These are phyloP conservation scores for Wilcoxina mikolae DNA, from an alignment of 495 filamentous ascomycete genomes.

Conservation along the genomic window DNA sequence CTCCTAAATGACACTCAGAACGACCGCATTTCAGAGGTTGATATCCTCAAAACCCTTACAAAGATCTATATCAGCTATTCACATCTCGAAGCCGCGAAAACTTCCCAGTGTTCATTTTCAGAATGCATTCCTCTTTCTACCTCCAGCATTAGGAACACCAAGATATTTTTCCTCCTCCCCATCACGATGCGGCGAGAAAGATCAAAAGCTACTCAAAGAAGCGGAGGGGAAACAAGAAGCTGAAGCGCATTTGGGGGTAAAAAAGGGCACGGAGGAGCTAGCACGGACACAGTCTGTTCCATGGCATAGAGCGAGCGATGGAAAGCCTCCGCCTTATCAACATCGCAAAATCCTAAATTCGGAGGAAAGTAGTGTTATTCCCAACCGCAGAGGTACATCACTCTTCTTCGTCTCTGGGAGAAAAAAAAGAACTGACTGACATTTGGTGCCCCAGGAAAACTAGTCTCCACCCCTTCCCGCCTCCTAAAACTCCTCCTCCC, in stretches of 20 bases:
- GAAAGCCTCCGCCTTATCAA: neutral
- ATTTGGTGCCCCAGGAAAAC: constrained; percentile 46
- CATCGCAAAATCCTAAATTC: neutral
- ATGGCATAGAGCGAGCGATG: neutral
- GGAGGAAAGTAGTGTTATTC: neutral
- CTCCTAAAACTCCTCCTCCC: constrained; percentile 83
- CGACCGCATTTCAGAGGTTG: neutral
- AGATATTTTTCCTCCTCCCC: neutral
- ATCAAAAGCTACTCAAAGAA: neutral
- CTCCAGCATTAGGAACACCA: neutral
- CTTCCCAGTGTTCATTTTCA: neutral
- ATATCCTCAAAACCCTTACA: neutral
- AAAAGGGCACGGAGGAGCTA: neutral
- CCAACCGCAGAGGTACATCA: neutral
- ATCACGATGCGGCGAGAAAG: neutral
- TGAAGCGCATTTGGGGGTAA: neutral
- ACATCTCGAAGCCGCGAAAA: neutral
- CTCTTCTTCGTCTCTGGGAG: constrained; percentile 32
- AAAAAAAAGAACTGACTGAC: constrained; percentile 39
- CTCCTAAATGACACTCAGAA: neutral
- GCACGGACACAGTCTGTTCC: neutral
- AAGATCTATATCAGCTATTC: neutral
- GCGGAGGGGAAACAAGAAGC: neutral
- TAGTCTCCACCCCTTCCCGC: constrained; percentile 77
- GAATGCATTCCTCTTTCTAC: neutral